phyloP scores from a whole-genome alignment of 2,329 filamentous ascomycete genomes.

The Fusarium chaquense region DNA sequence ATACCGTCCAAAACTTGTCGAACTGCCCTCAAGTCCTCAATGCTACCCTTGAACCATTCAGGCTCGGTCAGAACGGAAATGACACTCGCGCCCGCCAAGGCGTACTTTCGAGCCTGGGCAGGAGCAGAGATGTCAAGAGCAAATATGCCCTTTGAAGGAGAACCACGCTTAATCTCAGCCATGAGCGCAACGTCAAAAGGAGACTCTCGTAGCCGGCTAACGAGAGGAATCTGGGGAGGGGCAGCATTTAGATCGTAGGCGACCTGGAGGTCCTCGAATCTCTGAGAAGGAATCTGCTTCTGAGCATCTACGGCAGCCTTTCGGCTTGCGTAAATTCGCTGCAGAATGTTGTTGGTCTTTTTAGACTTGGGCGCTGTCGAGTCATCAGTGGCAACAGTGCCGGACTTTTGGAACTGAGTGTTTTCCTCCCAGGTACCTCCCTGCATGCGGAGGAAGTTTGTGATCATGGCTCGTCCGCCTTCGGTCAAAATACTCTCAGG shows the following conservation, averaged over 20 bases:
- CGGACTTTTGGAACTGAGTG: constrained; percentile 64
- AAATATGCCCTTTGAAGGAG: constrained; percentile 95
- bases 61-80: constrained; percentile 99
- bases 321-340: constrained; percentile 89
- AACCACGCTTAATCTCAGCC: constrained; percentile 97
- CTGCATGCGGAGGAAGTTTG: constrained; percentile 89
- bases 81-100: constrained; percentile 91
- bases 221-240: constrained; percentile 84
- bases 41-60: constrained; percentile 98
- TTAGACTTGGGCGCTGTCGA: constrained; percentile 58
- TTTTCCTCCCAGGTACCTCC: constrained; percentile 94
- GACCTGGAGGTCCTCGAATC: constrained; percentile 85
- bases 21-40: constrained; percentile 90
- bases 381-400: constrained; percentile 46
- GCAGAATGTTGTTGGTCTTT: constrained; percentile 87
- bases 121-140: constrained; percentile 89
- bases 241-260: constrained; percentile 87
- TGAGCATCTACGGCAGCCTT: constrained; percentile 81
- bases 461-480: constrained; percentile 88
- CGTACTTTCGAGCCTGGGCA: constrained; percentile 90
- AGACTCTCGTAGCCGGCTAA: constrained; percentile 81
- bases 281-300: constrained; percentile 85
- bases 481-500: constrained; percentile 96
- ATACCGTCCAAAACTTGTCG: constrained; percentile 90
- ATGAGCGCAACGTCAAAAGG: constrained; percentile 91